These are phyloP conservation scores for Antrodiella citrinella DNA, from an alignment of 768 basidiomycete species.

Conservation along the genomic window DNA sequence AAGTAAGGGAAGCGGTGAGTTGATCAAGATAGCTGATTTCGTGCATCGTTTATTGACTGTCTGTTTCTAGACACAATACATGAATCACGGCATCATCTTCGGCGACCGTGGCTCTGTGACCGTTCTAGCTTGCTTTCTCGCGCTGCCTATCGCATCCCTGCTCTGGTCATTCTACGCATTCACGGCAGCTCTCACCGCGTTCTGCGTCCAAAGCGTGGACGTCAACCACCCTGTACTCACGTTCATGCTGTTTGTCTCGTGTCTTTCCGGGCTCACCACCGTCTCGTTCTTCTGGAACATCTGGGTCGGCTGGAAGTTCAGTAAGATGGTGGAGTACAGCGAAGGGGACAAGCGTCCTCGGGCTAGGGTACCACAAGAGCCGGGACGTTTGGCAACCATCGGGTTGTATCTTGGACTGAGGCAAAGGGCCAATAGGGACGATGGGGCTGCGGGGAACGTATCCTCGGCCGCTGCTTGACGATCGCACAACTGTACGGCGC, in stretches of 20 bases:
- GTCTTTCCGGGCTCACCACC: conserved; percentile 7
- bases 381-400: neutral
- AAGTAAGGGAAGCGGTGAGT: neutral
- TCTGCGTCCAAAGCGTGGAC: conserved; percentile 12
- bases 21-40: neutral
- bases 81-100: neutral
- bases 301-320: conserved; percentile 9
- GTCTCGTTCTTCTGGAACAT: conserved; percentile 21
- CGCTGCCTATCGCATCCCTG: conserved; percentile 17
- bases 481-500: no score
- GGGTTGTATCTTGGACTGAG: neutral
- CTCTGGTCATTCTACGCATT: conserved; percentile 19
- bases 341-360: neutral
- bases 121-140: conserved; percentile 16
- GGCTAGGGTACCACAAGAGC: neutral
- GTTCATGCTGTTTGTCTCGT: conserved; percentile 9
- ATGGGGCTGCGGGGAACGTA: neutral
- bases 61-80: conserved; percentile 3
- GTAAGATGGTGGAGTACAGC: conserved; percentile 6
- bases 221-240: conserved; percentile 9
- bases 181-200: conserved; percentile 14
- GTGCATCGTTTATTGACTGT: conserved; percentile 1
- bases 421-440: neutral
- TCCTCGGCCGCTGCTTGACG: no score
- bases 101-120: conserved; percentile 10